Percentiles rank a stretch among this genome's conserved stretches.
phyloP scores from a whole-genome alignment of 345 rosid species.

The Triadica sebifera region DNA sequence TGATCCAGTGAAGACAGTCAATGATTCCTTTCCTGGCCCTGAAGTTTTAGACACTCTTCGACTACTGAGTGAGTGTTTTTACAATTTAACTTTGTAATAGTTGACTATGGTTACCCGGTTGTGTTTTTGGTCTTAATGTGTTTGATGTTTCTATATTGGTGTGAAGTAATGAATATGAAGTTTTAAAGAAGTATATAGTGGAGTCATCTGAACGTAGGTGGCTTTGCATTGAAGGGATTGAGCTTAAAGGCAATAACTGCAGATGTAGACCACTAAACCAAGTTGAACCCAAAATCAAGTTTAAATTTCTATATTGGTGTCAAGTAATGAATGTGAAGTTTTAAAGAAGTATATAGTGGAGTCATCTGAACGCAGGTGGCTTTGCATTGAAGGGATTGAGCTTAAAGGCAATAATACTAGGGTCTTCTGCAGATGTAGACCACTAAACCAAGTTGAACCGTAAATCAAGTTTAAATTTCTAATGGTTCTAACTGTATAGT shows the following conservation, averaged over 20 bases:
- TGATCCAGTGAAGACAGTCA: constrained; percentile 48
- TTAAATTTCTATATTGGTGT: constrained; percentile 18
- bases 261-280: constrained; percentile 85
- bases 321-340: constrained; percentile 62
- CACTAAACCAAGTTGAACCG: constrained; percentile 64
- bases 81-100: not conserved
- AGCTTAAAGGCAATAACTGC: constrained; percentile 93
- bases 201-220: constrained; percentile 67
- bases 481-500: constrained; percentile 56
- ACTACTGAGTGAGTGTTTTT: constrained; percentile 63
- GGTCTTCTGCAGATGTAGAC: constrained; percentile 98
- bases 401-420: constrained; percentile 93
- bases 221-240: constrained; percentile 85
- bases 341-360: constrained; percentile 63
- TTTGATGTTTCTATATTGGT: constrained; percentile 15
- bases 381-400: constrained; percentile 87
- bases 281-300: no score
- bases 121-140: constrained; percentile 8
- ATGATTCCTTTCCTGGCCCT: constrained; percentile 42
- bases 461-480: no score
- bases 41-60: constrained; percentile 45
- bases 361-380: constrained; percentile 62
- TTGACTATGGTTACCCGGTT: constrained; percentile 8
- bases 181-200: constrained; percentile 57
- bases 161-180: constrained; percentile 60